Conservation (phyloP, 2,329 filamentous ascomycete species). For the Nannizziopsis barbatae region DNA sequence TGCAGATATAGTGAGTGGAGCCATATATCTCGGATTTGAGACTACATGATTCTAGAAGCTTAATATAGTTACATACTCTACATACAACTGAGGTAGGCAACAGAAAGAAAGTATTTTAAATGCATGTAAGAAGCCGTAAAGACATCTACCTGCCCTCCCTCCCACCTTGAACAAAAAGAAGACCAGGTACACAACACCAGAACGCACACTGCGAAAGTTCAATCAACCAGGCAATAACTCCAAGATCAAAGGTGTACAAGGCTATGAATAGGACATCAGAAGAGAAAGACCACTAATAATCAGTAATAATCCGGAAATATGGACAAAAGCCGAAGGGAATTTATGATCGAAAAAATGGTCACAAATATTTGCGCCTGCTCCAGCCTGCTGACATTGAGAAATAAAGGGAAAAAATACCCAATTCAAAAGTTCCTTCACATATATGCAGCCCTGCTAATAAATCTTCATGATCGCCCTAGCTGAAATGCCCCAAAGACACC, state of each 20-base stretch:
- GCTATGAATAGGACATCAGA: neutral
- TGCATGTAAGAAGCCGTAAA: neutral
- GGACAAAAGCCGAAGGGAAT: neutral
- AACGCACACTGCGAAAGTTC: neutral
- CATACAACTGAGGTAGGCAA: too few species aligned
- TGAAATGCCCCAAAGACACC: constrained; percentile 65
- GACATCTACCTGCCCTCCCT: neutral
- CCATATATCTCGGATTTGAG: too few species aligned
- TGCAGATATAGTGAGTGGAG: too few species aligned
- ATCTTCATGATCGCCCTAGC: constrained; percentile 13
- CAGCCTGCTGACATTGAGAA: constrained; percentile 14
- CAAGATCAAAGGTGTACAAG: constrained; percentile 2
- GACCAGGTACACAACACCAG: neutral
- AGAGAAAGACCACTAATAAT: neutral
- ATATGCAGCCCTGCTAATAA: neutral
- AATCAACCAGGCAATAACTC: neutral
- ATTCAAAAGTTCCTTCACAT: constrained; percentile 8
- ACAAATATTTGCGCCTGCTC: constrained; percentile 7
- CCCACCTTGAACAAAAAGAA: neutral
- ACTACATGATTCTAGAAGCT: too few species aligned
- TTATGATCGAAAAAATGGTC: neutral
- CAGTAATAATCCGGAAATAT: neutral
- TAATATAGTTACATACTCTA: too few species aligned
- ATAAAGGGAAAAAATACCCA: constrained; percentile 1
- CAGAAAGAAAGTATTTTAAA: too few species aligned